phyloP scores from a whole-genome alignment of 2,329 filamentous ascomycete genomes.

The Periconia sp. region DNA sequence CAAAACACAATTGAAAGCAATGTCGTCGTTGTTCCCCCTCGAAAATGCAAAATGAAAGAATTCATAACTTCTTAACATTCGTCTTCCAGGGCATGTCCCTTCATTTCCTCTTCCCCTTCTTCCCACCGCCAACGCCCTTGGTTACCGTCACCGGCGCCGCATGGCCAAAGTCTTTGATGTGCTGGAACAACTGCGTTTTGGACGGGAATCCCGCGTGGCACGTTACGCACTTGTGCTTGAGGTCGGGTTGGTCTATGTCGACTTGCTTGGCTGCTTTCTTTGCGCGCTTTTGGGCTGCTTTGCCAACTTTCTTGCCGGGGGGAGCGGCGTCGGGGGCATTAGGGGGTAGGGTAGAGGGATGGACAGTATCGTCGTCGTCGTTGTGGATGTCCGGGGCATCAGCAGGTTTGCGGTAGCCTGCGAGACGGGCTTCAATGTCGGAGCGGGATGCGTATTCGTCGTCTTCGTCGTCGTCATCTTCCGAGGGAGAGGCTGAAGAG shows the following conservation, averaged over 20 bases:
- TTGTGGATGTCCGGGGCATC: constrained; percentile 11
- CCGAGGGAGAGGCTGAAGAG: constrained; percentile 9
- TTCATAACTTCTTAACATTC: neutral
- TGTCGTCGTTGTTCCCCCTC: too few relatives aligned
- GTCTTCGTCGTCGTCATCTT: constrained; percentile 34
- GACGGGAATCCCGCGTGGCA: constrained; percentile 81
- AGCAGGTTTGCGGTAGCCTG: constrained; percentile 13
- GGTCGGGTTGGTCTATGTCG: constrained; percentile 27
- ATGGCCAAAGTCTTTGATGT: constrained; percentile 71
- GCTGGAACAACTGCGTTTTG: constrained; percentile 74
- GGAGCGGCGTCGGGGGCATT: constrained; percentile 6
- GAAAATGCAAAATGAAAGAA: too few relatives aligned
- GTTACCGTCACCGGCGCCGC: constrained; percentile 55
- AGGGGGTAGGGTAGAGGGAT: constrained; percentile 8
- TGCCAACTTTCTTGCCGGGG: constrained; percentile 49
- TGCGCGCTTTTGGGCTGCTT: constrained; percentile 55
- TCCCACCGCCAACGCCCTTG: constrained; percentile 13
- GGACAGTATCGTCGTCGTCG: constrained; percentile 12
- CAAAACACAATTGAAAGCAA: too few relatives aligned
- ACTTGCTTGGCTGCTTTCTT: constrained; percentile 53
- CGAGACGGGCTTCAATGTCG: constrained; percentile 43
- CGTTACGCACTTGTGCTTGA: constrained; percentile 72
- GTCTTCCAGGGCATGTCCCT: neutral
- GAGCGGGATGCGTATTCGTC: constrained; percentile 46
- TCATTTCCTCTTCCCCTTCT: constrained; percentile 31